Percentiles rank a stretch among this genome's conserved stretches.
Evolutionary conservation across 139 green algal genomes (phyloP).

Genomic region (Micractinium sp.): DNA sequence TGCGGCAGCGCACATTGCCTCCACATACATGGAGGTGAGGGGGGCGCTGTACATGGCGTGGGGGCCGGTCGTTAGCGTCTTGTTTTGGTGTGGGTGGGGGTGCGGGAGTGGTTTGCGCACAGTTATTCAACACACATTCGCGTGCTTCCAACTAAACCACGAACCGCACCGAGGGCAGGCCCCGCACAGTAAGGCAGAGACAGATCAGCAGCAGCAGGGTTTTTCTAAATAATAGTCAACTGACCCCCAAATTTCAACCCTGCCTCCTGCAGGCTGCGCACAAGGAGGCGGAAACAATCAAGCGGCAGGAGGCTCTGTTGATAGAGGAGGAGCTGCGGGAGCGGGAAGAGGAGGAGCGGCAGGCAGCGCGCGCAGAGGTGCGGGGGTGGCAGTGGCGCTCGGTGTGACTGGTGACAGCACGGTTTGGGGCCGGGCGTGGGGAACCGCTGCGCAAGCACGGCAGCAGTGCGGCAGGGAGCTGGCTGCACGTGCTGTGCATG

Average conservation of each 20-base stretch:
- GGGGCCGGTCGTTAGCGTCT: too few relatives aligned
- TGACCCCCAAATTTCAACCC: too few relatives aligned
- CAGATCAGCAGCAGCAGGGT: too few relatives aligned
- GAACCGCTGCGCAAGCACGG: too few relatives aligned
- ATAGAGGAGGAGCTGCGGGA: slow-evolving; percentile 85
- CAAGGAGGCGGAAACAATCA: slow-evolving; percentile 85
- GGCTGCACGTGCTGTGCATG: not conserved
- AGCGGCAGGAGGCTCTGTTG: slow-evolving; percentile 87
- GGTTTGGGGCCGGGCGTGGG: not conserved
- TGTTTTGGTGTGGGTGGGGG: not conserved
- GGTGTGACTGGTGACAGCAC: not conserved
- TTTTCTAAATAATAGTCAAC: too few relatives aligned
- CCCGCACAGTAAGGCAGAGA: too few relatives aligned
- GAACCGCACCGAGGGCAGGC: too few relatives aligned
- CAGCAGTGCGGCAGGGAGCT: not conserved
- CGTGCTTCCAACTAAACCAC: too few relatives aligned
- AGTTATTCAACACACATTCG: too few relatives aligned
- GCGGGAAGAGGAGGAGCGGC: slow-evolving; percentile 66
- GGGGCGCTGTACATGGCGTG: too few relatives aligned
- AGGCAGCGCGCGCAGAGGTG: slow-evolving; percentile 42
- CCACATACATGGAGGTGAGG: slow-evolving; percentile 78
- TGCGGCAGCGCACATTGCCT: slow-evolving; percentile 83
- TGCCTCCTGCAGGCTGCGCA: slow-evolving; percentile 73
- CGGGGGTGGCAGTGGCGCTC: not conserved
- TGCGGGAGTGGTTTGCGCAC: too few relatives aligned